Conservation (phyloP, 2,329 filamentous ascomycete genomes). For the Hirsutella minnesotensis region DNA sequence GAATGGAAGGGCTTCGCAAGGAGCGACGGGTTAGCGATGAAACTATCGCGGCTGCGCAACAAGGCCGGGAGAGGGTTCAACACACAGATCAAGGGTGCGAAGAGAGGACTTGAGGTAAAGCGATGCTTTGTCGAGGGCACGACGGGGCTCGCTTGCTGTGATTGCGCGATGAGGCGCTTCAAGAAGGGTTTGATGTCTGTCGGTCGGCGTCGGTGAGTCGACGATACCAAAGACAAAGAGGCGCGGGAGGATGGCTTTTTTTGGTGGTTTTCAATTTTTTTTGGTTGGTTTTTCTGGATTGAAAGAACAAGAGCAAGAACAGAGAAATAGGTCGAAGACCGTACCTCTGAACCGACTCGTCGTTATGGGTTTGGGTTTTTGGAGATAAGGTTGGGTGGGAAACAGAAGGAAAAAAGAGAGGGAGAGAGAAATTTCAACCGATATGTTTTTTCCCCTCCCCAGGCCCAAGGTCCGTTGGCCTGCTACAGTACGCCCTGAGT, state of each 20-base stretch:
- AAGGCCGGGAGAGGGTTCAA: not conserved
- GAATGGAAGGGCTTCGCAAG: constrained; percentile 2
- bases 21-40: constrained; percentile 2
- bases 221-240: constrained; percentile 17
- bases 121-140: constrained; percentile 2
- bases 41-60: not conserved
- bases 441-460: constrained; percentile 18
- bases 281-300: constrained; percentile 34
- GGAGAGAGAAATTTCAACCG: constrained; percentile 26
- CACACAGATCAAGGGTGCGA: not conserved
- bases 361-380: constrained; percentile 29
- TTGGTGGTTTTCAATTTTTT: constrained; percentile 48
- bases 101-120: not conserved
- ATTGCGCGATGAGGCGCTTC: not conserved
- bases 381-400: constrained; percentile 36
- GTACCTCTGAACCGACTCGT: constrained; percentile 43
- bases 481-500: not conserved
- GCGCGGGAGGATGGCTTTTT: constrained; percentile 25
- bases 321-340: constrained; percentile 47
- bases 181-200: constrained; percentile 2
- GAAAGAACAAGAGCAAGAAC: constrained; percentile 43
- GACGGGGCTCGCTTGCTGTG: constrained; percentile 7
- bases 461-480: constrained; percentile 5
- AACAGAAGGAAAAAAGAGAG: constrained; percentile 23
- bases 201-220: constrained; percentile 10